Conservation (phyloP, 805 yeast genomes). For the Myxozyma lipomycoides region DNA sequence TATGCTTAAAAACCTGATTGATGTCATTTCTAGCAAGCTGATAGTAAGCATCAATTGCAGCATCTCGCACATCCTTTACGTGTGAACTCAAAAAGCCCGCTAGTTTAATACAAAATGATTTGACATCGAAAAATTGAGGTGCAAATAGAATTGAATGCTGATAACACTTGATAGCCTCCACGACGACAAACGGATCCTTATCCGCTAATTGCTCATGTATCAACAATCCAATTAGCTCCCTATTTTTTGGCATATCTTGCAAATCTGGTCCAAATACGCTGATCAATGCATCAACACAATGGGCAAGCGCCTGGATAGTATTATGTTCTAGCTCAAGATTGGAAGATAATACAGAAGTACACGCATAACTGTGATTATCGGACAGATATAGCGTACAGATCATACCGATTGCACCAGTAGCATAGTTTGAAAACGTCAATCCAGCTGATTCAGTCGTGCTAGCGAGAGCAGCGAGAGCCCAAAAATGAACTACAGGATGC, state of each 20-base stretch:
- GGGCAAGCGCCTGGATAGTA: slow-evolving; percentile 45
- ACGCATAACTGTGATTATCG: slow-evolving; percentile 51
- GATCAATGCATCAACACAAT: slow-evolving; percentile 45
- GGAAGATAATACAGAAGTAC: slow-evolving; percentile 44
- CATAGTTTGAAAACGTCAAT: slow-evolving; percentile 43
- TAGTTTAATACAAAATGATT: slow-evolving; percentile 33
- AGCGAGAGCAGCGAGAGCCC: slow-evolving; percentile 60
- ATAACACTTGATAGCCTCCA: slow-evolving; percentile 42
- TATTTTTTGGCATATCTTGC: slow-evolving; percentile 30
- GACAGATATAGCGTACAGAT: slow-evolving; percentile 42
- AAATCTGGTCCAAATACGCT: slow-evolving; percentile 58
- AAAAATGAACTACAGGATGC: slow-evolving; percentile 76
- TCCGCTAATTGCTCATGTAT: slow-evolving; percentile 39
- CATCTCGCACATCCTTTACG: slow-evolving; percentile 32
- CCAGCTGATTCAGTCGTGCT: slow-evolving; percentile 55
- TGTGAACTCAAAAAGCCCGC: slow-evolving; percentile 17
- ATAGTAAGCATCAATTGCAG: slow-evolving; percentile 54
- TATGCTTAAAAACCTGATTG: slow-evolving; percentile 42
- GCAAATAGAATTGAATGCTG: slow-evolving; percentile 51
- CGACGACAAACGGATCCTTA: slow-evolving; percentile 32
- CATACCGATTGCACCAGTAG: slow-evolving; percentile 44
- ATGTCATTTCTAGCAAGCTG: slow-evolving; percentile 57
- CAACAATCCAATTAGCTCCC: slow-evolving; percentile 36
- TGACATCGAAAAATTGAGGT: slow-evolving; percentile 36
- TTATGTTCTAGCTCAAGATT: slow-evolving; percentile 49